A percentile compares a stretch with the other conserved stretches of the same genome.
Conservation (phyloP, 1,284 basidiomycete species). For the Stygiomarasmius scandens region DNA sequence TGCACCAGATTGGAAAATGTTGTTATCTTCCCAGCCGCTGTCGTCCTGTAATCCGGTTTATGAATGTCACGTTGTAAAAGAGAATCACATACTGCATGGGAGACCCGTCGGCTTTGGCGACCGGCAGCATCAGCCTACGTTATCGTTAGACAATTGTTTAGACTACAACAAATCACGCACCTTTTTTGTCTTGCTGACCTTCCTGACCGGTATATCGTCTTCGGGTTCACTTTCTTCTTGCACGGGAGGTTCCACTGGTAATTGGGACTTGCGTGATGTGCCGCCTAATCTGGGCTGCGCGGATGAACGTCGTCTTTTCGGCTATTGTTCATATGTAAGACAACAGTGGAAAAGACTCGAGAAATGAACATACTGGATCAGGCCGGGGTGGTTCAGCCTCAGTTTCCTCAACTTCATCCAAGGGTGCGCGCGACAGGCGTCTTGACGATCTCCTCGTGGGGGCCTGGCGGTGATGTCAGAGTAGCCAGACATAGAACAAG, state of each 20-base stretch:
- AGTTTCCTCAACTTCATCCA: constrained; percentile 41
- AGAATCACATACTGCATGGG: constrained; percentile 41
- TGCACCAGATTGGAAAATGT: constrained; percentile 81
- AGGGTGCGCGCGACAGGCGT: constrained; percentile 53
- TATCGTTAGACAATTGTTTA: constrained; percentile 2
- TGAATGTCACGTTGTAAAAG: constrained; percentile 14
- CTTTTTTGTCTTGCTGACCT: constrained; percentile 63
- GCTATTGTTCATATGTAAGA: constrained; percentile 36
- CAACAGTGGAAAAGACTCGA: constrained; percentile 1
- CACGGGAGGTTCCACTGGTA: constrained; percentile 46
- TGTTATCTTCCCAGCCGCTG: constrained; percentile 85
- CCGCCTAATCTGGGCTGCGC: constrained; percentile 70
- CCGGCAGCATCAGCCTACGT: constrained; percentile 51
- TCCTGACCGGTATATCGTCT: constrained; percentile 58
- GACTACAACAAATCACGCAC: constrained; percentile 39
- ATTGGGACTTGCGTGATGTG: constrained; percentile 41
- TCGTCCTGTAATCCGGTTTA: constrained; percentile 47
- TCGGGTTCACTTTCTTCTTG: constrained; percentile 80
- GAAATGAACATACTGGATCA: constrained; percentile 46
- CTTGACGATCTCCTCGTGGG: constrained; percentile 49
- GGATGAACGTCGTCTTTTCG: constrained; percentile 65
- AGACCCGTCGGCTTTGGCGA: constrained; percentile 53
- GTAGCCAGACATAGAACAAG: not conserved
- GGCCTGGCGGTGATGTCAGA: constrained; percentile 20
- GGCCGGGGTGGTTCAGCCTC: constrained; percentile 41